Conservation (phyloP, 176 grass and related monocot genomes). For the Thinopyrum elongatum region DNA sequence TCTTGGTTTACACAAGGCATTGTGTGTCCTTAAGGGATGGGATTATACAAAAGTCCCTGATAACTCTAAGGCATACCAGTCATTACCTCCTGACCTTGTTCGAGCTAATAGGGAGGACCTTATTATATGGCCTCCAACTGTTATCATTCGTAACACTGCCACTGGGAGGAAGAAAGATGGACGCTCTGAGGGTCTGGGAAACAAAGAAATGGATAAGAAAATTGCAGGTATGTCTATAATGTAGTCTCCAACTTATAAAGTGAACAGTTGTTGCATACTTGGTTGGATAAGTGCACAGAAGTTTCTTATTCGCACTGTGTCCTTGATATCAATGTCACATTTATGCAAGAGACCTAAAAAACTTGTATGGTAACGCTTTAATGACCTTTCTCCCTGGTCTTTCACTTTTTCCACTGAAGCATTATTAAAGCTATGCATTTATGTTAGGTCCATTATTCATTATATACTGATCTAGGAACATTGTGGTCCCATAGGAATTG, state of each 20-base stretch:
- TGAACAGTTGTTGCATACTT: slow-evolving; percentile 22
- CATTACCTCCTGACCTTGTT: slow-evolving; percentile 74
- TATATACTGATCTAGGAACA: neutral
- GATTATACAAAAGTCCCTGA: slow-evolving; percentile 85
- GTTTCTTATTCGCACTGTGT: slow-evolving; percentile 2
- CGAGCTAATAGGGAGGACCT: slow-evolving; percentile 91
- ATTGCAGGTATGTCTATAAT: slow-evolving; percentile 75
- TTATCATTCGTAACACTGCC: slow-evolving; percentile 85
- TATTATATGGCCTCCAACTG: slow-evolving; percentile 87
- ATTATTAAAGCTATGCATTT: neutral
- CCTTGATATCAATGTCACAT: neutral
- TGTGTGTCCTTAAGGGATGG: slow-evolving; percentile 98
- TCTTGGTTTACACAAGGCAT: slow-evolving; percentile 95
- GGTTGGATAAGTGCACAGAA: slow-evolving; percentile 2
- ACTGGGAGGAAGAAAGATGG: slow-evolving; percentile 92
- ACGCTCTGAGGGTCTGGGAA: slow-evolving; percentile 81
- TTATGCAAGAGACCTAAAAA: neutral
- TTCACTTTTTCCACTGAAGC: neutral
- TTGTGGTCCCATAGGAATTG: neutral
- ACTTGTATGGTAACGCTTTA: neutral
- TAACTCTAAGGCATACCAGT: slow-evolving; percentile 89
- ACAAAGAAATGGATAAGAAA: slow-evolving; percentile 99
- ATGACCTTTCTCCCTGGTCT: neutral
- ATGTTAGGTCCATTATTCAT: neutral
- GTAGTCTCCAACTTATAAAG: slow-evolving; percentile 22